Evolutionary conservation across 2,329 filamentous ascomycete species (phyloP).

Genomic region (Parascedosporium putredinis): DNA sequence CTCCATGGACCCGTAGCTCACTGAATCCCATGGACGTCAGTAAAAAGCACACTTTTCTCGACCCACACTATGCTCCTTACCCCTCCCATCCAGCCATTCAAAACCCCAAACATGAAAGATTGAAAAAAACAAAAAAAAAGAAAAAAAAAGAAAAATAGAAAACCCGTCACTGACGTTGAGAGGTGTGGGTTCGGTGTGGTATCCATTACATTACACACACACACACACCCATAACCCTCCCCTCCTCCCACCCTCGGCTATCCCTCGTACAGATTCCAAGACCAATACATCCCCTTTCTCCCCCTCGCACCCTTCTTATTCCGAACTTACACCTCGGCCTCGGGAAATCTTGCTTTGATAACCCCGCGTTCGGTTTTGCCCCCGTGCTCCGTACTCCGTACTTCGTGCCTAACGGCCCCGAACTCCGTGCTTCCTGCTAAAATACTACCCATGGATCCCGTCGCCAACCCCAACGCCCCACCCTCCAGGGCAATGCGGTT

Average conservation of each 20-base stretch:
- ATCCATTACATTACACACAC: no score
- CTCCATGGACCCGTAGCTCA: no score
- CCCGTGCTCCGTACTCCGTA: background rate
- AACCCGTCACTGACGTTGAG: no score
- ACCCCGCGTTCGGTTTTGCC: no score
- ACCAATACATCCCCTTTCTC: background rate
- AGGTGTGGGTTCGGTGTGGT: no score
- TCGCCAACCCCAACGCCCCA: background rate
- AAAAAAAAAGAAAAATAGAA: no score
- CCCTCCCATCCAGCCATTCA: background rate
- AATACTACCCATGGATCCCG: background rate
- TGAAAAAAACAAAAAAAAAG: background rate
- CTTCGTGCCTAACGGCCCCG: background rate
- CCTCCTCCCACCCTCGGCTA: no score
- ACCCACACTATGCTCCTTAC: background rate
- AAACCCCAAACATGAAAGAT: background rate
- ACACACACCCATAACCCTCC: no score
- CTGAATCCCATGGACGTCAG: no score
- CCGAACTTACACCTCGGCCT: background rate
- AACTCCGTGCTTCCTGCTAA: background rate
- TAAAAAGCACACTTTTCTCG: background rate
- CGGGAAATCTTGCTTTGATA: no score
- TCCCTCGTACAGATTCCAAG: no score
- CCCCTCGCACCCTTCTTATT: background rate
- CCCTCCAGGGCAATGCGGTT: background rate